Conservation (phyloP, 2,329 filamentous ascomycete genomes). For the Colletotrichum liriopes region DNA sequence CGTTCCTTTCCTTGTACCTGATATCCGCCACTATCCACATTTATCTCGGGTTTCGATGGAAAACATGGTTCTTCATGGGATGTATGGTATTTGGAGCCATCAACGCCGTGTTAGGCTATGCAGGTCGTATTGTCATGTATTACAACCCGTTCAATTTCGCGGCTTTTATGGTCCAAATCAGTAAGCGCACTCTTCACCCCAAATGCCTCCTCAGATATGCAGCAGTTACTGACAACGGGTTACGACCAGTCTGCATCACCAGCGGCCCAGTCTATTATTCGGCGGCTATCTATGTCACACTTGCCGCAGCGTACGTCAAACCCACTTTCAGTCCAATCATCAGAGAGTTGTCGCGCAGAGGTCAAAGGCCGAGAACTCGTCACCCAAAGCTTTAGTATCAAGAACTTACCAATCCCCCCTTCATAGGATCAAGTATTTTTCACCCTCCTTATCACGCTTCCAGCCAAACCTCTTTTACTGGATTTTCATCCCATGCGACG, state of each 20-base stretch:
- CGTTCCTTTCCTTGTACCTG: conserved; percentile 30
- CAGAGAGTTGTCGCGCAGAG: too few relatives aligned
- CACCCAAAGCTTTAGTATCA: too few relatives aligned
- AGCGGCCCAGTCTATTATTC: too few relatives aligned
- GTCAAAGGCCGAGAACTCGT: too few relatives aligned
- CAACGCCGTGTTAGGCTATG: conserved; percentile 73
- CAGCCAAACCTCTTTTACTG: conserved; percentile 49
- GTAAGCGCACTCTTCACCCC: background rate
- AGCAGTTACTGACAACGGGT: too few relatives aligned
- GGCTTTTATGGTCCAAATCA: conserved; percentile 69
- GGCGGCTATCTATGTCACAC: too few relatives aligned
- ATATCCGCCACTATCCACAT: background rate
- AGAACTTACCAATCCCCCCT: too few relatives aligned
- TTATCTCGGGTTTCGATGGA: conserved; percentile 19
- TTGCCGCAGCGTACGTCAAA: too few relatives aligned
- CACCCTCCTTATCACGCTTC: conserved; percentile 43
- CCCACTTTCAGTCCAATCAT: too few relatives aligned
- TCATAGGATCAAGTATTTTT: conserved; percentile 9
- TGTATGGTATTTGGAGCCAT: conserved; percentile 64
- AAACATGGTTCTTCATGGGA: conserved; percentile 9
- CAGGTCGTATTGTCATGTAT: conserved; percentile 69
- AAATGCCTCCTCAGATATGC: too few relatives aligned
- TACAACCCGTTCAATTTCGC: conserved; percentile 65
- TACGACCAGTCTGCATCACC: too few relatives aligned
- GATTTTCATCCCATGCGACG: conserved; percentile 74